These are phyloP conservation scores for Xylariales sp. DNA, from an alignment of 2,329 filamentous ascomycete genomes.

Conservation along the genomic window DNA sequence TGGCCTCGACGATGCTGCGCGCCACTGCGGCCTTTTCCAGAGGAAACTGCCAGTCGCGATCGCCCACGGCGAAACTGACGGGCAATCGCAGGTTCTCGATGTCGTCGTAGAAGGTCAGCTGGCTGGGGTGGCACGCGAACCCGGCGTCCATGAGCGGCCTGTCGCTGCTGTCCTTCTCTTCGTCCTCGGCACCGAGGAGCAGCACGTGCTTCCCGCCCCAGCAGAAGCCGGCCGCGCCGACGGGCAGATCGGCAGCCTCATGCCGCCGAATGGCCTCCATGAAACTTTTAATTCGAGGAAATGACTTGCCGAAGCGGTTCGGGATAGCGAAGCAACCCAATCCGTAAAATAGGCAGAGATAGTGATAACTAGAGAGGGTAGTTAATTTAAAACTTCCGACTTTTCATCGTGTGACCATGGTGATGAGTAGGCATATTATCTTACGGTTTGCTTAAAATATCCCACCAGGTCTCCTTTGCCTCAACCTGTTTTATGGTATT, in stretches of 20 bases:
- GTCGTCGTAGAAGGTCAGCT: conserved; percentile 42
- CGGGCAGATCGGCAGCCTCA: conserved; percentile 21
- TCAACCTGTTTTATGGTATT: too few species aligned
- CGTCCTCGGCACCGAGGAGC: conserved; percentile 32
- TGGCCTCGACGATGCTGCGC: conserved; percentile 28
- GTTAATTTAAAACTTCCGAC: too few species aligned
- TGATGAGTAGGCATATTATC: too few species aligned
- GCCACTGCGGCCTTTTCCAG: conserved; percentile 26
- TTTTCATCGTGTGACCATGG: too few species aligned
- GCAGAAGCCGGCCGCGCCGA: conserved; percentile 57
- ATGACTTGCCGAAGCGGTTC: conserved; percentile 25
- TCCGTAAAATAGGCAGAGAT: conserved; percentile 16
- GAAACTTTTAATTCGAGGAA: conserved; percentile 30
- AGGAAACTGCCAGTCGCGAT: conserved; percentile 36
- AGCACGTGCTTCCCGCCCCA: conserved; percentile 57
- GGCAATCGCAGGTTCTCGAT: conserved; percentile 39
- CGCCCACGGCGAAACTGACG: conserved; percentile 40
- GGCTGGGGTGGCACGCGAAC: conserved; percentile 49
- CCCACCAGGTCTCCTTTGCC: too few species aligned
- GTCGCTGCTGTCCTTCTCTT: conserved; percentile 14
- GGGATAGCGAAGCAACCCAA: conserved; percentile 27
- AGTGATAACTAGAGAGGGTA: conserved; percentile 11
- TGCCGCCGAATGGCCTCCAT: conserved; percentile 29
- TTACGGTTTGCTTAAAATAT: too few species aligned
- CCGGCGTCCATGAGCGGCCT: conserved; percentile 42